A percentile compares a stretch with the other conserved stretches of the same genome.
Conservation (phyloP, 106 monocot genomes). For the Dioscorea zingiberensis region DNA sequence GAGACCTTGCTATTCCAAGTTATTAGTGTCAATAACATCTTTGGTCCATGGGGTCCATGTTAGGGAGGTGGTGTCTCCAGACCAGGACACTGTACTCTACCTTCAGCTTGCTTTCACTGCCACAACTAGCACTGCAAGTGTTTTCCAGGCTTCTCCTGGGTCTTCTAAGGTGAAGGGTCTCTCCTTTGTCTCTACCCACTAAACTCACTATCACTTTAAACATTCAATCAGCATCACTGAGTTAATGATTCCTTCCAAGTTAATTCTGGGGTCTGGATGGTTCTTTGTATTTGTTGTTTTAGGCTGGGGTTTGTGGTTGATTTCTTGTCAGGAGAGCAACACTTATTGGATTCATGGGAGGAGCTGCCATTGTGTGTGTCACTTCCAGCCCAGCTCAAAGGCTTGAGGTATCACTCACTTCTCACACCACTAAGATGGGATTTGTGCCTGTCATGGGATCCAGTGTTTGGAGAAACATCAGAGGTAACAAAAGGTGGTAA, state of each 20-base stretch:
- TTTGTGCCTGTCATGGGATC: constrained; percentile 63
- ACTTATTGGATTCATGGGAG: constrained; percentile 85
- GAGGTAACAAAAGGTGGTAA: too few species aligned
- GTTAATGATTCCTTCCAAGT: too few species aligned
- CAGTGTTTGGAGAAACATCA: constrained; percentile 51
- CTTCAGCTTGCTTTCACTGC: constrained; percentile 81
- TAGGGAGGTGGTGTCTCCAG: constrained; percentile 68
- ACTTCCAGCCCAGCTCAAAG: constrained; percentile 87
- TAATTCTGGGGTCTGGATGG: too few species aligned
- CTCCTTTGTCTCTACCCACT: not conserved
- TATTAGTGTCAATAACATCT: constrained; percentile 76
- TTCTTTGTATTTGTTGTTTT: not conserved
- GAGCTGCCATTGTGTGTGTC: constrained; percentile 77
- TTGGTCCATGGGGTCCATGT: constrained; percentile 84
- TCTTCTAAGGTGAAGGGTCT: constrained; percentile 48
- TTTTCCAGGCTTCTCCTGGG: constrained; percentile 81
- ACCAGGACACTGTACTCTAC: constrained; percentile 47
- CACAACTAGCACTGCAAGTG: constrained; percentile 84
- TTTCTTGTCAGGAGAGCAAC: constrained; percentile 81
- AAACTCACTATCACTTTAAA: too few species aligned
- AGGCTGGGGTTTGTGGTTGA: constrained; percentile 88
- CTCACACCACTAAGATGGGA: constrained; percentile 64
- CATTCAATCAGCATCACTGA: too few species aligned
- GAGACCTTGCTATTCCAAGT: constrained; percentile 84
- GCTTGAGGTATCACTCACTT: constrained; percentile 76